A percentile compares a stretch with the other conserved stretches of the same genome.
Conservation (phyloP, 805 yeast genomes). For the Saccharomycopsis babjevae region DNA sequence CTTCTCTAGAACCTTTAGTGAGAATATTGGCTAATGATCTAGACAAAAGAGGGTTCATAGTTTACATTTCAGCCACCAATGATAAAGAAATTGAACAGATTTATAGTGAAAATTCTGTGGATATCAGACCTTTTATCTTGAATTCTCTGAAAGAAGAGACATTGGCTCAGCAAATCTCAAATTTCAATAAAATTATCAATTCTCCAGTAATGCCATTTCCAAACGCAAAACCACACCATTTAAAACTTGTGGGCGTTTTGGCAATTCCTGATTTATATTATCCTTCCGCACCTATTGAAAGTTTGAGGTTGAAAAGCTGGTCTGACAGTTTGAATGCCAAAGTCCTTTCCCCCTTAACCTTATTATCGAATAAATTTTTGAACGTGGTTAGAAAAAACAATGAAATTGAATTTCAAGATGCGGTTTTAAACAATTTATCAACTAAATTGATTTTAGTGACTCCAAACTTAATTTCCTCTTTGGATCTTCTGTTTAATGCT, state of each 20-base stretch:
- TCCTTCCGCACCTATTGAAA: slow-evolving; percentile 60
- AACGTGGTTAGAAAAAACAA: slow-evolving; percentile 41
- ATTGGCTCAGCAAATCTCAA: slow-evolving; percentile 37
- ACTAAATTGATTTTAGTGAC: slow-evolving; percentile 39
- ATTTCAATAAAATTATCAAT: slow-evolving; percentile 39
- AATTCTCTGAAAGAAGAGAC: slow-evolving; percentile 33
- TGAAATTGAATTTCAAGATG: slow-evolving; percentile 21
- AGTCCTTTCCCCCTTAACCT: slow-evolving; percentile 37
- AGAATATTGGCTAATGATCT: slow-evolving; percentile 62
- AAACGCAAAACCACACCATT: slow-evolving; percentile 45
- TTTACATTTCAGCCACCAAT: slow-evolving; percentile 50
- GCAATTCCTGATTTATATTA: slow-evolving; percentile 61
- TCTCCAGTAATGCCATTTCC: slow-evolving; percentile 47
- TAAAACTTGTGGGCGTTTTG: slow-evolving; percentile 54
- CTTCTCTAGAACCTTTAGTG: slow-evolving; percentile 66
- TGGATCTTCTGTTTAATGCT: slow-evolving; percentile 52
- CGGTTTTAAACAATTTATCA: slow-evolving; percentile 3
- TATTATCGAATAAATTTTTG: slow-evolving; percentile 47
- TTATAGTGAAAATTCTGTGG: slow-evolving; percentile 53
- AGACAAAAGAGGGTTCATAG: slow-evolving; percentile 71
- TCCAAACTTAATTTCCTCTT: slow-evolving; percentile 45
- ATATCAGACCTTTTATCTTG: slow-evolving; percentile 56
- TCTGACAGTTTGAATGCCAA: slow-evolving; percentile 34
- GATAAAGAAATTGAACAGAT: slow-evolving; percentile 32
- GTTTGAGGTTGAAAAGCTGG: slow-evolving; percentile 44